phyloP scores from a whole-genome alignment of 2,329 filamentous ascomycete genomes.

The Fusarium clavum region DNA sequence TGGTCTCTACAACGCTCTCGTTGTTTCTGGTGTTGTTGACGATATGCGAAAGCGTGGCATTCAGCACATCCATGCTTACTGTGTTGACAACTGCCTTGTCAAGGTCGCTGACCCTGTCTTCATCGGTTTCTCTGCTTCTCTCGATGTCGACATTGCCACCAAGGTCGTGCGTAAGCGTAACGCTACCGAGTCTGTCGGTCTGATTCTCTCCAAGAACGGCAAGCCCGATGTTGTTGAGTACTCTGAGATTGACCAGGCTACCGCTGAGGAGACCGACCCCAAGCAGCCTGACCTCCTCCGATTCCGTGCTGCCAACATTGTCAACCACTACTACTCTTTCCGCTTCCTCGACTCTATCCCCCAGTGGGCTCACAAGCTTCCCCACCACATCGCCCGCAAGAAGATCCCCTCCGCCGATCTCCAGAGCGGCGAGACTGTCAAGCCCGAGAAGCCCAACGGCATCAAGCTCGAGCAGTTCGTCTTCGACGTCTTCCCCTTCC shows the following conservation, averaged over 20 bases:
- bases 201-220: constrained; percentile 95
- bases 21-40: constrained; percentile 80
- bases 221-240: constrained; percentile 98
- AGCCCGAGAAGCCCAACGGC: constrained; percentile 94
- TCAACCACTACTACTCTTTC: constrained; percentile 99
- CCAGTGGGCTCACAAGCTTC: constrained; percentile 84
- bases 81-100: constrained; percentile 99
- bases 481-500: constrained; percentile 96
- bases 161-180: constrained; percentile 99
- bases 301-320: constrained; percentile 98
- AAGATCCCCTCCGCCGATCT: constrained; percentile 92
- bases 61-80: constrained; percentile 96
- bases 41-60: constrained; percentile 92
- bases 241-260: constrained; percentile 91
- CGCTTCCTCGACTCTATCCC: constrained; percentile 92
- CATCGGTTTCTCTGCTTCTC: constrained; percentile 89
- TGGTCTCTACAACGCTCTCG: constrained; percentile 92
- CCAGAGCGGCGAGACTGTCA: constrained; percentile 81
- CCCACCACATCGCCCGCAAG: constrained; percentile 96
- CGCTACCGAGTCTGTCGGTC: constrained; percentile 92
- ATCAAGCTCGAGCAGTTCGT: constrained; percentile 99
- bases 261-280: constrained; percentile 88
- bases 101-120: constrained; percentile 98
- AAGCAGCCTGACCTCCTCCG: constrained; percentile 86
- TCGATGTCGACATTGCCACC: constrained; percentile 93